Base-by-base conservation (phyloP, 768 basidiomycete species). In the Psilocybe tampanensis region DNA sequence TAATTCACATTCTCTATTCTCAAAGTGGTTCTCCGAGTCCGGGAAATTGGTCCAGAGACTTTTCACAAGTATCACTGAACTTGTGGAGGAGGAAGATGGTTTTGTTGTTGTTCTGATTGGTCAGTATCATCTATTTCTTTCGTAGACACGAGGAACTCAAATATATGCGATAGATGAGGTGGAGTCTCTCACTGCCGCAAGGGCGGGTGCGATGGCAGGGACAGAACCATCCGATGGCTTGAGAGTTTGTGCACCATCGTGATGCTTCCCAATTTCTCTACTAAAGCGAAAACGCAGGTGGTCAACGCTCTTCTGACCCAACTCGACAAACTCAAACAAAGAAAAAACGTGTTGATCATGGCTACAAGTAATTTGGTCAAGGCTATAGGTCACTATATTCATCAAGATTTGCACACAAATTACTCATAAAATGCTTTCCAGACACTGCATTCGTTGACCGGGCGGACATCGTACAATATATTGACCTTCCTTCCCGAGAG, bases 11-110 rank as follows among this genome's bases (percentile, higher is more conserved):
- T 98, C 95, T 1, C 81, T 99, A 15, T 98, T 99, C 70, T 95
- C 94, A 15, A 92, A 95, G 64, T 99, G 97, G 96, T 99, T 98
- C 74, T 98, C 95, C 0, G 97, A 99, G 69, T 97, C 95, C 0
- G 97, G 97, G 15, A 99, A 99, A 71, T 85, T 99, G 24, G 97
- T 99, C 1, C 96, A 98, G 66, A 85, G 90, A 45, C 78, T 99
- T 17, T 99, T 98, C 69, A 84, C 80, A 36, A 90, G 83, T 56
- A 94, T 99, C 55, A 91, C 83, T 36, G 95, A 97, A 61, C 81
- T 98, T 73, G 89, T 92, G 0, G 95, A 97, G 48, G 95, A 98
- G 64, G 92, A 95, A 60, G 86, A 88, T 55, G 85, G 85, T 15
- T 98, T 99, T 65, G 88, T 99, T 2, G 87, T 97, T 3, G 93